Conservation (phyloP, 306 rosid genomes). For the Begonia peltatifolia region DNA sequence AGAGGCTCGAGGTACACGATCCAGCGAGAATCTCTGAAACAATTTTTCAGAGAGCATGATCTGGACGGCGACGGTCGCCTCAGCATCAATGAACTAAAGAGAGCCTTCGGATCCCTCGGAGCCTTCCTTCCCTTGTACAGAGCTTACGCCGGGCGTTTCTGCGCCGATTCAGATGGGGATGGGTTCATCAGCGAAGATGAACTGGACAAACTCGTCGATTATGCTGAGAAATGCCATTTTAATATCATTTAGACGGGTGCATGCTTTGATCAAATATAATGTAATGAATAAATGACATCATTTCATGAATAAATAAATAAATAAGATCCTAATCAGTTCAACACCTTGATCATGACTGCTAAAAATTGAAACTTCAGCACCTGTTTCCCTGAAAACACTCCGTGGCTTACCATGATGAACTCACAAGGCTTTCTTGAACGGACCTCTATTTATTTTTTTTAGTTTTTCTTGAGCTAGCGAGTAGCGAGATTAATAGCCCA, state of each 20-base stretch:
- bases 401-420: no score
- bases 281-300: not conserved
- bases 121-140: not conserved
- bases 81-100: not conserved
- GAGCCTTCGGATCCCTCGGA: constrained; percentile 6
- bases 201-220: constrained; percentile 8
- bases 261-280: not conserved
- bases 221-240: constrained; percentile 6
- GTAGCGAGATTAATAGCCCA: no score
- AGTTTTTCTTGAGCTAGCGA: no score
- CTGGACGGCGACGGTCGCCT: constrained; percentile 5
- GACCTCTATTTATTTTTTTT: no score
- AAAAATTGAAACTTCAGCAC: no score
- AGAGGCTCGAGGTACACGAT: no score
- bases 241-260: not conserved
- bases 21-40: not conserved
- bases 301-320: not conserved
- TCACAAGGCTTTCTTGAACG: no score
- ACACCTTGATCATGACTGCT: no score
- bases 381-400: no score
- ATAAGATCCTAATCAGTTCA: no score
- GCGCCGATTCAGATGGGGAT: constrained; percentile 13
- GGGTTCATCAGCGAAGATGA: constrained; percentile 14
- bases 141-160: not conserved
- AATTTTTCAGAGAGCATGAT: constrained; percentile 7